phyloP scores from a whole-genome alignment of 2,329 filamentous ascomycete genomes.

The Aspergillus brunneoviolaceus region DNA sequence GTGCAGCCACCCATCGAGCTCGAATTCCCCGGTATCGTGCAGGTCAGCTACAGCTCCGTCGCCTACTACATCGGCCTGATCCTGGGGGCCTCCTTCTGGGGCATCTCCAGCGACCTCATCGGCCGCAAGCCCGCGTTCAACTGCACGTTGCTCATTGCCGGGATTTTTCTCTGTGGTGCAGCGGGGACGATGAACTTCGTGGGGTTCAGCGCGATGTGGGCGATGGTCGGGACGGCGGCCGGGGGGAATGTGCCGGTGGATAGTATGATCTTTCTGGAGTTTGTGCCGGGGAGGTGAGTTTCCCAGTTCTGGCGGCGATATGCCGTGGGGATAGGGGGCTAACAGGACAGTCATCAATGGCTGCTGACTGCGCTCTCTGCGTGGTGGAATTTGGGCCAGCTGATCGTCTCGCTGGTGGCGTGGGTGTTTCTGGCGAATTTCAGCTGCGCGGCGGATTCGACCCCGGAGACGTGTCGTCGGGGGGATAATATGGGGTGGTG shows the following conservation, averaged over 20 bases:
- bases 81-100: constrained; percentile 50
- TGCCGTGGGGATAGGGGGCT: not conserved
- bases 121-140: constrained; percentile 50
- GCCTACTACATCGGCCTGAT: constrained; percentile 45
- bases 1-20: constrained; percentile 30
- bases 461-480: constrained; percentile 22
- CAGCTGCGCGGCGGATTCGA: constrained; percentile 26
- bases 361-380: constrained; percentile 41
- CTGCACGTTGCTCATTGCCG: constrained; percentile 45
- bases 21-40: constrained; percentile 26
- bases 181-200: constrained; percentile 28
- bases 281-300: constrained; percentile 25
- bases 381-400: constrained; percentile 53
- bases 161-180: constrained; percentile 29
- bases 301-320: not conserved
- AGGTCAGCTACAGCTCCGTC: constrained; percentile 34
- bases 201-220: constrained; percentile 30
- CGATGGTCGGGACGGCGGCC: constrained; percentile 28
- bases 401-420: constrained; percentile 31
- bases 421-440: constrained; percentile 34
- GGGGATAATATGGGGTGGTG: constrained; percentile 33
- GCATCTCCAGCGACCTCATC: constrained; percentile 43
- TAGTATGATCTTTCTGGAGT: constrained; percentile 33
- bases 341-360: constrained; percentile 24
- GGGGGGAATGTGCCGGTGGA: constrained; percentile 31